These are phyloP conservation scores for Podospora anserina DNA, from an alignment of 495 filamentous ascomycete genomes.

Conservation along the genomic window DNA sequence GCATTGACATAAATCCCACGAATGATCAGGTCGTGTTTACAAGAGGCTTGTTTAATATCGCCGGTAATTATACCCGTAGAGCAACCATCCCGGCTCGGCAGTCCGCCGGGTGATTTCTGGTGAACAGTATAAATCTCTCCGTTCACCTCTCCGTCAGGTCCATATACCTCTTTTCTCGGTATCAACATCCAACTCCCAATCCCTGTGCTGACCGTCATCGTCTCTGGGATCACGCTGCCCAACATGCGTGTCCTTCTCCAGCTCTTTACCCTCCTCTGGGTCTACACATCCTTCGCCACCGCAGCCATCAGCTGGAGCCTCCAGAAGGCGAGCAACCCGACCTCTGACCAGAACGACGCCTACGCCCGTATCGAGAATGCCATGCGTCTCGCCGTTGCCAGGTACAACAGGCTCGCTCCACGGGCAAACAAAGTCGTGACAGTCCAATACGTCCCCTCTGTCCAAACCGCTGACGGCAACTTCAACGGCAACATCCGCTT, in stretches of 20 bases:
- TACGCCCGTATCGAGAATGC: conserved; percentile 40
- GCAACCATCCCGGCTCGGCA: neutral
- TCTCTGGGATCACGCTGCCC: neutral
- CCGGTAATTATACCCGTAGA: neutral
- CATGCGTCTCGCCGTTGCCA: conserved; percentile 34
- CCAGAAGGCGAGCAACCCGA: conserved; percentile 32
- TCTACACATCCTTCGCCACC: conserved; percentile 26
- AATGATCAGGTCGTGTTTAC: neutral
- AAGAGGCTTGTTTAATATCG: neutral
- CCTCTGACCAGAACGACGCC: conserved; percentile 40
- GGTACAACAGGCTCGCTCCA: conserved; percentile 34
- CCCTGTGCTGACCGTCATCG: neutral
- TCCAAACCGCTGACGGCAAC: conserved; percentile 42
- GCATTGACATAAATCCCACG: neutral
- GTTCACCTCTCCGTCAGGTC: neutral
- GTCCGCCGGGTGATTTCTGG: neutral
- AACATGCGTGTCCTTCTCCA: conserved; percentile 34
- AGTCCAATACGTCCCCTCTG: conserved; percentile 38
- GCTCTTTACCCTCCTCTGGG: conserved; percentile 26
- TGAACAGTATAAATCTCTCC: neutral
- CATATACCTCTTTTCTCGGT: neutral
- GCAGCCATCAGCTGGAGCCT: conserved; percentile 35
- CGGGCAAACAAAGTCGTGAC: conserved; percentile 35
- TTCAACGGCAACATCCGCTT: conserved; percentile 47
- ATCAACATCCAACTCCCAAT: neutral